Base-by-base conservation (phyloP, 768 basidiomycete genomes). In the Pisolithus orientalis region DNA sequence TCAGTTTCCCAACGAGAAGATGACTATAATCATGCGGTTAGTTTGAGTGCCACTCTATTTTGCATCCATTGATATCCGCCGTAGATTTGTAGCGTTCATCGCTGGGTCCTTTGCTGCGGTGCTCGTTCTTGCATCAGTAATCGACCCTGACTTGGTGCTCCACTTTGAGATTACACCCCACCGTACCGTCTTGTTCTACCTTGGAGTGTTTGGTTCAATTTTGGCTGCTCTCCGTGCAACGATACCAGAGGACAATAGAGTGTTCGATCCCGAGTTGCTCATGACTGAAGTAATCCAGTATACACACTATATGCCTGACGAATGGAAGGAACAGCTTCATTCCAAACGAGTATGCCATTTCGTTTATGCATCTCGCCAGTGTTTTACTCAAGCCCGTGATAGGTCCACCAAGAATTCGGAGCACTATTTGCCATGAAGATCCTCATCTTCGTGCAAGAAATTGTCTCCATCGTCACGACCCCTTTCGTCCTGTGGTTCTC, bases 41-140 rank as follows among this genome's bases (percentile, higher is more conserved):
- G 84, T 66, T 34, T 13, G 34, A 34, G 11, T 49, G 31, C 27
- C 29, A n/a, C n/a, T 24, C 37, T 25, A 25, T 57, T 32, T 40
- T 32, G 39, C n/a, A n/a, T 6, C 11, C 5, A 42, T 4, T 50
- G 17, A 43, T 49, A 7, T 50, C 3, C 40, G 51, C 17, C 29
- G 11, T 58, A 96, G 94, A 53, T 99, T 99, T 66, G 82, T 97
- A 8, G 89, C 96, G 9, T 99, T 99, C 69, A 78, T 99, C 49
- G 87, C 94, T 3, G 94, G 96, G 7, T 95, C 96, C 1, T 98
- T 96, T 69, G 92, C 92, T 2, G 94, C 94, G 17, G 96, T 99
- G 5, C 82, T 99, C 8, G 78, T 95, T 29, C 81, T 96, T 4
- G 90, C 90, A 14, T 92, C 96, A 4, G 83, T 95, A 21, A 75